Conservation (phyloP, 139 green algal genomes). For the Coccomyxa sp. region DNA sequence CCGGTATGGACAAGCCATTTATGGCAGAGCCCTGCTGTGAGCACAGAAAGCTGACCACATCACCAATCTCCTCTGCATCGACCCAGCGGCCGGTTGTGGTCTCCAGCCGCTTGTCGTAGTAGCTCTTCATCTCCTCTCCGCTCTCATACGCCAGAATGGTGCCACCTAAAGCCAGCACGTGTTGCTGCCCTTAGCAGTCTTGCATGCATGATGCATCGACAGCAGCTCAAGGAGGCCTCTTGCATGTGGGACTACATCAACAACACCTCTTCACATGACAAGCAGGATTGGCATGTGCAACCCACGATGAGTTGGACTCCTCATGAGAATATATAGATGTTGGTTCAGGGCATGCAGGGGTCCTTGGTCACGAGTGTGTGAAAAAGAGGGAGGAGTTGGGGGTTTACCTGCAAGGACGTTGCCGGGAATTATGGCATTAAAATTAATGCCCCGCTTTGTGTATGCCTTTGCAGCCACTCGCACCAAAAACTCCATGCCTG, state of each 20-base stretch:
- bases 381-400: too few relatives aligned
- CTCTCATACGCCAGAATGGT: neutral
- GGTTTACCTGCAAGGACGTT: neutral
- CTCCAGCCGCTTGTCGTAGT: neutral
- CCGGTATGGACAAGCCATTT: conserved; percentile 1
- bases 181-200: too few relatives aligned
- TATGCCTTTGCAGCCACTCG: neutral
- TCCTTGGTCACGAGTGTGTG: too few relatives aligned
- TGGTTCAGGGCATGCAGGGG: too few relatives aligned
- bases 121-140: neutral
- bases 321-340: too few relatives aligned
- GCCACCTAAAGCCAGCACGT: neutral
- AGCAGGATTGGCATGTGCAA: too few relatives aligned
- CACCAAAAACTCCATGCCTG: conserved; percentile 8
- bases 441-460: conserved; percentile 3
- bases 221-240: too few relatives aligned
- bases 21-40: neutral
- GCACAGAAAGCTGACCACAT: conserved; percentile 7
- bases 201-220: too few relatives aligned
- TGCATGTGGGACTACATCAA: too few relatives aligned
- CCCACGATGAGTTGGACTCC: too few relatives aligned
- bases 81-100: neutral
- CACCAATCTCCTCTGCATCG: conserved; percentile 4
- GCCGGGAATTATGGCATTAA: conserved; percentile 2
- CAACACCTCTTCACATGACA: too few relatives aligned